Conservation (phyloP, 371 early-diverging fungal species). For the Apophysomyces sp. region DNA sequence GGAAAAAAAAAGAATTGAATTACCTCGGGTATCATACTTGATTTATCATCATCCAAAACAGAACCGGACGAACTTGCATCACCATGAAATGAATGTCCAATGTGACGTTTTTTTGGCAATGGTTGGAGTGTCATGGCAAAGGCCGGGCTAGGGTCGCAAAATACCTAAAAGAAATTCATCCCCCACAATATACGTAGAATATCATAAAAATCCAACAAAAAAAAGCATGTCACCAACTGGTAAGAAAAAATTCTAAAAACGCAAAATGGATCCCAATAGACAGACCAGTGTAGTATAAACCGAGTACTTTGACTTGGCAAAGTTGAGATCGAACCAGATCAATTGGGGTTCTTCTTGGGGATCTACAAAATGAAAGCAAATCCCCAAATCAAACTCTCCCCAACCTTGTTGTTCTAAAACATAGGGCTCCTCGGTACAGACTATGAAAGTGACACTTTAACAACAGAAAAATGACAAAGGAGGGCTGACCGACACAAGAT, state of each 20-base stretch:
- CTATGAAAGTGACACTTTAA: slow-evolving; percentile 26
- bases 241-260: not conserved
- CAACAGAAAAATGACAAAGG: not conserved
- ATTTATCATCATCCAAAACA: not conserved
- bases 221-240: not conserved
- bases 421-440: slow-evolving; percentile 59
- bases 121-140: not conserved
- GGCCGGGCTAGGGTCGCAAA: slow-evolving; percentile 12
- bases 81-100: too few species aligned
- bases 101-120: not conserved
- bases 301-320: slow-evolving; percentile 51
- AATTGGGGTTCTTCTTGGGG: slow-evolving; percentile 44
- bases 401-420: slow-evolving; percentile 65
- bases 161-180: slow-evolving; percentile 1
- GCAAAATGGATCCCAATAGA: too few species aligned
- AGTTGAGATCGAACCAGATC: slow-evolving; percentile 66
- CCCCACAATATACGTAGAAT: too few species aligned
- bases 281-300: slow-evolving; percentile 36
- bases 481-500: slow-evolving; percentile 13
- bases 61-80: not conserved
- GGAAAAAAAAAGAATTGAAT: not conserved
- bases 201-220: too few species aligned
- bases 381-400: slow-evolving; percentile 73
- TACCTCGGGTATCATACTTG: slow-evolving; percentile 25
- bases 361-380: slow-evolving; percentile 56